Evolutionary conservation across 2,329 filamentous ascomycete species (phyloP), one percentile per base, ranked within the genome.

Genomic region (Colletotrichum kahawae): DNA sequence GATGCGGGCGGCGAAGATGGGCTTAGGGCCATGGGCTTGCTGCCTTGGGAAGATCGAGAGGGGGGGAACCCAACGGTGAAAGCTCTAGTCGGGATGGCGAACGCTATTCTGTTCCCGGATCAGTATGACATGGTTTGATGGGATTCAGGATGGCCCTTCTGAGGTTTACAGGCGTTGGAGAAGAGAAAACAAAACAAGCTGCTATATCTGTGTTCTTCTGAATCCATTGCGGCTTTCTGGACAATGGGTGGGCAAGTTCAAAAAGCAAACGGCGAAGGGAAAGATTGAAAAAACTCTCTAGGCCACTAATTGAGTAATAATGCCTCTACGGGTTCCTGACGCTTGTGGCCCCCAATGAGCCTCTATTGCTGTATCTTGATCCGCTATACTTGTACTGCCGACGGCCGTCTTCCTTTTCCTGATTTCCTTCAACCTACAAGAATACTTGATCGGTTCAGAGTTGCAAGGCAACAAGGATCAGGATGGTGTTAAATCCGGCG

Each of bases 21-120:
- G 14, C 77, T 86, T 69, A 79, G 84, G 21, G 84, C 85, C 1
- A 85, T 86, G 84, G 85, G 85, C 0, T 51, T 87, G 66, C 71
- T 85, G 67, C 84, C 85, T 1, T 87, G 83, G 82, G 84, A 86
- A 36, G 84, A 85, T 70, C 81, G 83, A 27, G 82, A 83, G 33
- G 83, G 81, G 13, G 65, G 70, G 13, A 78, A 78, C 13, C 81
- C 84, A n/a, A 72, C 69, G 16, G 84, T 86, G 78, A 79, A 80
- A 75, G 78, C 78, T 43, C 80, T 86, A 16, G 68, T 86, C 62
- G 79, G 81, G 8, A 82, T 84, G 80, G 84, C 83, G 5, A 86
- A 86, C 70, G 80, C 78, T 60, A 83, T 86, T n/a, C 73, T 86
- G 70, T 86, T 86, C 78, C 85, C 85, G 0, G 84, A 85, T 75